Conservation (phyloP, 2,329 filamentous ascomycete genomes). For the Aspergillus hortae region DNA sequence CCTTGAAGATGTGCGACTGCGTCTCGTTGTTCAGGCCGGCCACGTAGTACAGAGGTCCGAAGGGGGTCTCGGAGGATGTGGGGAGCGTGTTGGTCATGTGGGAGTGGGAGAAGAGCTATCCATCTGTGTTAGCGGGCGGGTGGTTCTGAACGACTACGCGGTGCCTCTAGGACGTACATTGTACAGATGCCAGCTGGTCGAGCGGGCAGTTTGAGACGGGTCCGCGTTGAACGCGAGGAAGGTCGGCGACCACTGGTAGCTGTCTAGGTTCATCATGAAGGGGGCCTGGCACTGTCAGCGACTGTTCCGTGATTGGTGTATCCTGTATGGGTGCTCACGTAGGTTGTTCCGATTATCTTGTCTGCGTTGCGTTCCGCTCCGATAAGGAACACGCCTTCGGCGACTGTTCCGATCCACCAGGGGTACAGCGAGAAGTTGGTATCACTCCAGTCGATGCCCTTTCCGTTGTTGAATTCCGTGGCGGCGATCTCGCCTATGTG, state of each 20-base stretch:
- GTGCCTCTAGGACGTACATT: constrained; percentile 18
- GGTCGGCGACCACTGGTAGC: constrained; percentile 28
- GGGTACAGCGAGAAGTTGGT: constrained; percentile 46
- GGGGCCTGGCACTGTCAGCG: constrained; percentile 19
- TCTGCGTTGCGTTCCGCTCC: constrained; percentile 60
- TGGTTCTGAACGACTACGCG: too few species aligned
- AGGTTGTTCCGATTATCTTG: constrained; percentile 26
- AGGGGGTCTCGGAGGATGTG: constrained; percentile 33
- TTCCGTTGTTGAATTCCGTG: constrained; percentile 42
- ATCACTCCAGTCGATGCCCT: constrained; percentile 45
- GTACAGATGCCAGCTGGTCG: constrained; percentile 28
- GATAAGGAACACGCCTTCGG: constrained; percentile 63
- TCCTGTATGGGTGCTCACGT: constrained; percentile 14
- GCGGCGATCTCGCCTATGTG: constrained; percentile 24
- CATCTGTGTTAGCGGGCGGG: constrained; percentile 16
- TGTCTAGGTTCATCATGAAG: constrained; percentile 25
- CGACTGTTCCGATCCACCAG: constrained; percentile 60
- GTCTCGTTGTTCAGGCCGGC: constrained; percentile 39
- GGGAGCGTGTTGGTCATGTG: constrained; percentile 47
- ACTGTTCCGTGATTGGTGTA: not conserved
- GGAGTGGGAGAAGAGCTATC: constrained; percentile 40
- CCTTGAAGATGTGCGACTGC: constrained; percentile 43
- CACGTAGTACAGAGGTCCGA: constrained; percentile 45
- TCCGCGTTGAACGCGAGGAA: constrained; percentile 29
- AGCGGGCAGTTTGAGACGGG: constrained; percentile 24